Conservation (phyloP, 257 asterid species). For the Jasminum sambac region DNA sequence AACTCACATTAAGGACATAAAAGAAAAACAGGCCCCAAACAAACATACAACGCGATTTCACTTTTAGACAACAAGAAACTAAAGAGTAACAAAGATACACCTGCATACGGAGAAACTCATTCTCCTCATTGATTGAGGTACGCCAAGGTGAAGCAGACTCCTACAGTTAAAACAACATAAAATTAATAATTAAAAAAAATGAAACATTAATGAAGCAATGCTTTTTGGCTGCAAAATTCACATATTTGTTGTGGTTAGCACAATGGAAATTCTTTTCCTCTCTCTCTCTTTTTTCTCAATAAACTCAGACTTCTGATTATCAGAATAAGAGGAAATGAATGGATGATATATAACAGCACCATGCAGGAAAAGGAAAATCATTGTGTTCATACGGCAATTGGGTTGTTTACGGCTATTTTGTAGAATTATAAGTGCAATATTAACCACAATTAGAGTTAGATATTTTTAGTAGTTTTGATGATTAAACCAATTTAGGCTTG, state of each 20-base stretch:
- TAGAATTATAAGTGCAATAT: background rate
- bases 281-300: too few species aligned
- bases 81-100: slow-evolving; percentile 32
- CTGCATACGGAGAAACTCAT: slow-evolving; percentile 93
- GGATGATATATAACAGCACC: background rate
- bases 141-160: slow-evolving; percentile 72
- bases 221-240: background rate
- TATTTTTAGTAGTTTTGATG: background rate
- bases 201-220: slow-evolving; percentile 14
- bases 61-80: background rate
- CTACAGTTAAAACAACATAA: slow-evolving; percentile 33
- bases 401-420: background rate
- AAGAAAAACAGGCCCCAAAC: background rate
- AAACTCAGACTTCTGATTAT: too few species aligned
- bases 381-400: background rate
- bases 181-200: background rate
- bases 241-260: background rate
- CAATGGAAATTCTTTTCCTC: background rate
- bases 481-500: background rate
- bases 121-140: slow-evolving; percentile 80
- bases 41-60: slow-evolving; percentile 10
- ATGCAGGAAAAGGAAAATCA: background rate
- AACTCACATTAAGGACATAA: background rate
- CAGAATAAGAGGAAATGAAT: background rate
- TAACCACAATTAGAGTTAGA: background rate